These are phyloP conservation scores for Nakaseomyces nivariensis DNA, from an alignment of 1,139 yeast genomes.

Conservation along the genomic window DNA sequence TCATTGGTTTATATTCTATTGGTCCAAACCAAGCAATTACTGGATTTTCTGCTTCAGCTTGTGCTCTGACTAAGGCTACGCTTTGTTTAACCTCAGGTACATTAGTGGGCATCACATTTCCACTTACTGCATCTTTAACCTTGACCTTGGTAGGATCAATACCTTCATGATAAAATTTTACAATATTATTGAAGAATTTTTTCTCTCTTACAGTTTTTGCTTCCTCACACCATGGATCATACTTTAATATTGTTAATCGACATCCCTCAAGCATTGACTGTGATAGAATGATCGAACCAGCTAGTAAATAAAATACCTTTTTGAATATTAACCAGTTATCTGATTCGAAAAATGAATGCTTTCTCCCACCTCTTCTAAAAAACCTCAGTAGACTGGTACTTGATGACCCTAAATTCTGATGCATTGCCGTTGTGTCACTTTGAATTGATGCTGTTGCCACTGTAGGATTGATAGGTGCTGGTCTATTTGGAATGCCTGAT, in stretches of 20 bases:
- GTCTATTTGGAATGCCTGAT: not conserved
- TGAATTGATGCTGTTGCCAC: not conserved
- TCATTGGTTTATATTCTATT: slow-evolving; percentile 43
- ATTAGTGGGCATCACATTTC: slow-evolving; percentile 22
- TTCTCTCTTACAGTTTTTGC: slow-evolving; percentile 34
- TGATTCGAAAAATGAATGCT: slow-evolving; percentile 8
- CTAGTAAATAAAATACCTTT: slow-evolving; percentile 16
- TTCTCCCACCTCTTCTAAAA: slow-evolving; percentile 5
- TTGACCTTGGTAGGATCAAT: slow-evolving; percentile 28
- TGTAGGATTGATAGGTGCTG: slow-evolving; percentile 15
- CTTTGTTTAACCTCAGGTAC: slow-evolving; percentile 29
- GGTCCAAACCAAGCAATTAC: slow-evolving; percentile 49
- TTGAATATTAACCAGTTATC: slow-evolving; percentile 7
- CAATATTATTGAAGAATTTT: slow-evolving; percentile 28
- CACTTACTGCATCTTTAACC: slow-evolving; percentile 26
- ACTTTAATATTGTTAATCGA: slow-evolving; percentile 38
- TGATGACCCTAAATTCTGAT: not conserved
- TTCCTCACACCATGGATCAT: slow-evolving; percentile 60
- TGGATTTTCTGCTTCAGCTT: slow-evolving; percentile 38
- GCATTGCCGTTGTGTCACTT: not conserved
- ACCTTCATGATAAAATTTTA: slow-evolving; percentile 28
- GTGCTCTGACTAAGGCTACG: slow-evolving; percentile 35
- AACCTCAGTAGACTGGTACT: slow-evolving; percentile 3
- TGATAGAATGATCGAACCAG: slow-evolving; percentile 23
- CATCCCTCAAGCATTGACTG: slow-evolving; percentile 37